Evolutionary conservation across 1,284 basidiomycete species (phyloP).

Genomic region (Sporisorium exsertum): DNA sequence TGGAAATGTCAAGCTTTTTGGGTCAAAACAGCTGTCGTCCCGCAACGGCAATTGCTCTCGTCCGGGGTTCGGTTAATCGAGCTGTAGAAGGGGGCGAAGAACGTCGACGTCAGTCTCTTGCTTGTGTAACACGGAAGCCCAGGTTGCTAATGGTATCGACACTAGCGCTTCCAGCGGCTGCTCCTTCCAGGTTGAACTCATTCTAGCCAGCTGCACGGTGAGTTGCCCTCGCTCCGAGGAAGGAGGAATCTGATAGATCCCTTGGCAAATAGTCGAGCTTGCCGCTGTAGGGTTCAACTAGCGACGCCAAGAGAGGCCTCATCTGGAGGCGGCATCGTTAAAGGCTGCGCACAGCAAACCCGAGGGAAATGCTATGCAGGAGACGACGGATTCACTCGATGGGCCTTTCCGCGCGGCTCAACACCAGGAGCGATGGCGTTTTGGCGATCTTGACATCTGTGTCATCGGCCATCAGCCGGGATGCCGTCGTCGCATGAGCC

Average conservation of each 20-base stretch:
- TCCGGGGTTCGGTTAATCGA: neutral
- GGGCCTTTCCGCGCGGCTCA: neutral
- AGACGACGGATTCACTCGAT: neutral
- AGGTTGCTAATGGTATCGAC: neutral
- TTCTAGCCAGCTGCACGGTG: neutral
- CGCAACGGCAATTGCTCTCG: conserved; percentile 4
- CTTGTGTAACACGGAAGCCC: neutral
- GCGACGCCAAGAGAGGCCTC: neutral
- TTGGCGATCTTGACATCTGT: neutral
- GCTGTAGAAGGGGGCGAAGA: neutral
- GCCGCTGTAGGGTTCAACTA: conserved; percentile 1
- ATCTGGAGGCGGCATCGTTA: neutral
- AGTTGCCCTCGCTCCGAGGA: neutral
- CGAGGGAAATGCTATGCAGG: neutral
- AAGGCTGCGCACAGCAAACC: neutral
- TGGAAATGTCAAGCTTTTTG: neutral
- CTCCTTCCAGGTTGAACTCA: neutral
- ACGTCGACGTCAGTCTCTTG: conserved; percentile 1
- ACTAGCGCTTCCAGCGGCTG: too few species aligned
- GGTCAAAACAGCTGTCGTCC: conserved; percentile 21
- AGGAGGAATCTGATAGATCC: neutral
- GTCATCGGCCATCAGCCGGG: neutral
- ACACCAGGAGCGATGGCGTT: neutral
- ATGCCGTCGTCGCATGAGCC: neutral
- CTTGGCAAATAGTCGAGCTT: neutral